These are phyloP conservation scores for Arctium minus DNA, from an alignment of 129 eudicot species.

Conservation along the genomic window DNA sequence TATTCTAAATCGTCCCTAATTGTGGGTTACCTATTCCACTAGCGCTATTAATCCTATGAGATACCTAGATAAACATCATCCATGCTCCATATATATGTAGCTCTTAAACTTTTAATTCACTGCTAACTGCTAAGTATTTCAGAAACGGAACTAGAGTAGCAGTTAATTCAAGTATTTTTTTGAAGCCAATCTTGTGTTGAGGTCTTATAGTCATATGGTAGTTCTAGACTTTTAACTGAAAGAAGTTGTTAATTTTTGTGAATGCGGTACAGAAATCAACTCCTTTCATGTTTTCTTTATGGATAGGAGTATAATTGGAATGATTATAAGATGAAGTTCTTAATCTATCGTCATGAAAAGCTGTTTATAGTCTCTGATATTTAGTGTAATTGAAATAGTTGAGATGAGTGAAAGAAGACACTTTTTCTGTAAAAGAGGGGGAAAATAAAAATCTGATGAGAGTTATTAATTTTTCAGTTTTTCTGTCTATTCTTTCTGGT, in stretches of 20 bases:
- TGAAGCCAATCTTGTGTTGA: neutral
- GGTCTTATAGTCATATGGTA: neutral
- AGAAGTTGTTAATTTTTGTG: neutral
- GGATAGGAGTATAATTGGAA: neutral
- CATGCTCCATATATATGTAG: neutral
- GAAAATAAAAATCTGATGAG: neutral
- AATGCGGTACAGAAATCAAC: neutral
- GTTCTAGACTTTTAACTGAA: neutral
- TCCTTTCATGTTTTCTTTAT: neutral
- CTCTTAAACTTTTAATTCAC: neutral
- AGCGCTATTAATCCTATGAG: too few relatives aligned
- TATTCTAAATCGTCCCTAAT: too few relatives aligned
- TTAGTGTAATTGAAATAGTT: neutral
- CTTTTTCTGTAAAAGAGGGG: neutral
- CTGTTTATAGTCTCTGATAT: neutral
- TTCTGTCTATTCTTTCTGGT: neutral
- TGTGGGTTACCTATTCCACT: too few relatives aligned
- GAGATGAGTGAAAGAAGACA: neutral
- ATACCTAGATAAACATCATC: too few relatives aligned
- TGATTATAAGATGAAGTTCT: neutral
- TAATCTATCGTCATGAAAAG: neutral
- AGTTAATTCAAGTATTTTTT: neutral
- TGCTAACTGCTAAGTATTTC: neutral
- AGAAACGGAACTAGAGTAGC: neutral
- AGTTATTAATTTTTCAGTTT: too few relatives aligned